Conservation (phyloP, 495 filamentous ascomycete species). For the Penicillium herquei region DNA sequence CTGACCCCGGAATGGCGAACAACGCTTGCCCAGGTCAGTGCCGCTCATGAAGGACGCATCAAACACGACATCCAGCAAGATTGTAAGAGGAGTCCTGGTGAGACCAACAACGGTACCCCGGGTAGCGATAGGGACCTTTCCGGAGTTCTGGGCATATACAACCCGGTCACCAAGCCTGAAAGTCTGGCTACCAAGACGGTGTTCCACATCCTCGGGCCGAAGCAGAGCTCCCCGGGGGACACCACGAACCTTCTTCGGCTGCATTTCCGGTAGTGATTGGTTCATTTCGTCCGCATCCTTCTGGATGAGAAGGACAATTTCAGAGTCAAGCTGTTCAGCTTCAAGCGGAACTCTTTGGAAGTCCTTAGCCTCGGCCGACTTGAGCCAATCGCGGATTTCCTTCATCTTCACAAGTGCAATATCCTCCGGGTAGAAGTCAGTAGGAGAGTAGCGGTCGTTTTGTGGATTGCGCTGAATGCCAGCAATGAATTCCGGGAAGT, state of each 20-base stretch:
- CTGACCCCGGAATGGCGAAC: conserved; percentile 93
- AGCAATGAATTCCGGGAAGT: conserved; percentile 92
- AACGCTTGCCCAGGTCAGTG: conserved; percentile 82
- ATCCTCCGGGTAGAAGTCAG: conserved; percentile 79
- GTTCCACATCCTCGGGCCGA: conserved; percentile 88
- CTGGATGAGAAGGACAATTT: conserved; percentile 80
- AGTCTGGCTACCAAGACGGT: conserved; percentile 78
- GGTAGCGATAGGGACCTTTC: conserved; percentile 90
- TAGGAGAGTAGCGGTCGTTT: conserved; percentile 71
- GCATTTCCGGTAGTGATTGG: conserved; percentile 51
- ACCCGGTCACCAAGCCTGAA: conserved; percentile 88
- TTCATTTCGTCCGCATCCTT: conserved; percentile 62
- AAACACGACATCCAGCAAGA: conserved; percentile 88
- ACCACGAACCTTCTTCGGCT: conserved; percentile 58
- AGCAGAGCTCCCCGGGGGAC: conserved; percentile 86
- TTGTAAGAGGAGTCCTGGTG: conserved; percentile 75
- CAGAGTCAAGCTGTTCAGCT: conserved; percentile 91
- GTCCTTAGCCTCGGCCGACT: conserved; percentile 79
- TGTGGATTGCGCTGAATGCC: conserved; percentile 76
- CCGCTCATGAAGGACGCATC: conserved; percentile 96
- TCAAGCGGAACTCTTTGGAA: conserved; percentile 94
- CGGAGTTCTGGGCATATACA: conserved; percentile 88
- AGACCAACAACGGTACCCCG: conserved; percentile 91
- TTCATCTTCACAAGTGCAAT: conserved; percentile 61
- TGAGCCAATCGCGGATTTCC: conserved; percentile 90